A percentile compares a stretch with the other conserved stretches of the same genome.
Conservation (phyloP, 345 rosid species). For the Draba incana region DNA sequence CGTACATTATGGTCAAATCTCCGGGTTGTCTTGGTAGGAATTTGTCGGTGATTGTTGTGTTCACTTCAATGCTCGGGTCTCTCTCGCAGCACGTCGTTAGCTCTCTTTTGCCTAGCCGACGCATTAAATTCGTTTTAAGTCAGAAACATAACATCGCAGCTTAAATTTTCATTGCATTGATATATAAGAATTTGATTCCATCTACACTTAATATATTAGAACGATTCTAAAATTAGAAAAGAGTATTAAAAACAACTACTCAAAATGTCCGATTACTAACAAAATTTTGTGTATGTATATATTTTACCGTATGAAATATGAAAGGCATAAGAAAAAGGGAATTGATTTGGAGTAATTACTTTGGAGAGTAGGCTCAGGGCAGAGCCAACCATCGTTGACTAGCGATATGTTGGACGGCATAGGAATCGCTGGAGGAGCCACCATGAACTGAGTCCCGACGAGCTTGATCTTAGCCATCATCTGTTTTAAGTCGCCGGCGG, state of each 20-base stretch:
- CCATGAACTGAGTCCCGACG: slow-evolving; percentile 89
- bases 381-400: slow-evolving; percentile 83
- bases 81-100: slow-evolving; percentile 76
- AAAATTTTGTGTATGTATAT: not conserved
- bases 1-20: slow-evolving; percentile 93
- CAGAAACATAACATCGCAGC: slow-evolving; percentile 3
- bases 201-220: too few species aligned
- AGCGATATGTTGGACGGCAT: slow-evolving; percentile 66
- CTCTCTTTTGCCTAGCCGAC: slow-evolving; percentile 51
- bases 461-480: slow-evolving; percentile 63
- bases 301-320: not conserved
- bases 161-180: not conserved
- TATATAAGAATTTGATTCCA: not conserved
- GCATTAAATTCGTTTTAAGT: not conserved
- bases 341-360: slow-evolving; percentile 21
- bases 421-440: slow-evolving; percentile 60
- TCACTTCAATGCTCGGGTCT: slow-evolving; percentile 57
- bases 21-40: slow-evolving; percentile 79
- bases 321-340: not conserved
- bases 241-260: not conserved
- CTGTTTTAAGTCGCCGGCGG: slow-evolving; percentile 87
- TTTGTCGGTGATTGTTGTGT: slow-evolving; percentile 59
- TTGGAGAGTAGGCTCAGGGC: slow-evolving; percentile 51
- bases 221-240: too few species aligned
- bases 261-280: not conserved